phyloP scores from a whole-genome alignment of 306 rosid species.

The Fragaria ananassa region DNA sequence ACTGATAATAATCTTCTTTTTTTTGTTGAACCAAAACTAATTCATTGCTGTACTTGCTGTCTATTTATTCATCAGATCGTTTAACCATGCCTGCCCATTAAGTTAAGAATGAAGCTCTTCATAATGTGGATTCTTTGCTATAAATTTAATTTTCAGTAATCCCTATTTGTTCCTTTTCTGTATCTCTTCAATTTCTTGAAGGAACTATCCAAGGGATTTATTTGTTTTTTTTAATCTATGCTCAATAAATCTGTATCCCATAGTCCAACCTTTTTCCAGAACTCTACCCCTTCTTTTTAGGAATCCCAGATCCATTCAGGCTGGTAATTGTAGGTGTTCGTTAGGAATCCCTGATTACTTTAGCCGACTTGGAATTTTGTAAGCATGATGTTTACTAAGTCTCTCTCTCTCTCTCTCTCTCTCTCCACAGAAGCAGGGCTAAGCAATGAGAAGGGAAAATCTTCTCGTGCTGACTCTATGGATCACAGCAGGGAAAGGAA shows the following conservation, averaged over 20 bases:
- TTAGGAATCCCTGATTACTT: neutral
- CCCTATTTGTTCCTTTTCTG: neutral
- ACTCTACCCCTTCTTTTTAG: neutral
- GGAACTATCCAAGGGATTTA: neutral
- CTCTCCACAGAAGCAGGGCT: slow-evolving; percentile 40
- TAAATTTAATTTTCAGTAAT: neutral
- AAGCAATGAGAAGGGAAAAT: slow-evolving; percentile 37
- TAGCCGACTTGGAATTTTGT: neutral
- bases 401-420: neutral
- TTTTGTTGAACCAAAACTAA: neutral
- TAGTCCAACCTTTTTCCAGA: neutral
- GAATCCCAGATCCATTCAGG: neutral
- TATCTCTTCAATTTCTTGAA: neutral
- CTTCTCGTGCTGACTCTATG: slow-evolving; percentile 25
- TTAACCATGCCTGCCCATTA: neutral
- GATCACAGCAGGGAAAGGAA: slow-evolving; percentile 43
- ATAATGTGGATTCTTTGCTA: neutral
- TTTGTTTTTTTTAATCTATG: neutral
- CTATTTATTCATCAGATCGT: neutral
- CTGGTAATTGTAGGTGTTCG: neutral
- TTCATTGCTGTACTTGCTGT: neutral
- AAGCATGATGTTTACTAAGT: neutral
- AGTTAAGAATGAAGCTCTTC: neutral
- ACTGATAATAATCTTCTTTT: neutral
- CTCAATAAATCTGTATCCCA: neutral